A percentile compares a stretch with the other conserved stretches of the same genome.
Evolutionary conservation across 441 rosid genomes (phyloP).

Genomic region (Francoa sonchifolia): DNA sequence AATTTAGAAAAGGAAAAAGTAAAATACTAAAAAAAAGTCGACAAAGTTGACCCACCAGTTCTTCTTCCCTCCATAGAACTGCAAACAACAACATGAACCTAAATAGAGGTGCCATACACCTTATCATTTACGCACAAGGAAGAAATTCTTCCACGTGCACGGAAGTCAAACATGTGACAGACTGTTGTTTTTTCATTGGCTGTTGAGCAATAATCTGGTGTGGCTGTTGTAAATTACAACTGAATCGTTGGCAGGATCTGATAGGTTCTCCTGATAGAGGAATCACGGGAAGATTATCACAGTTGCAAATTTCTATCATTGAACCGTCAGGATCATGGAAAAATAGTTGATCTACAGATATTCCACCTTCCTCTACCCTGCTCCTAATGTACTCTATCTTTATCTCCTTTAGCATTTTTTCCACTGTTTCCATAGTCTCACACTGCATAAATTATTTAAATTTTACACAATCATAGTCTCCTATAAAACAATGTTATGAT

Average conservation of each 20-base stretch:
- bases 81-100: no score
- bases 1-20: no score
- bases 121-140: conserved; percentile 4
- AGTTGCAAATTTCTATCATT: conserved; percentile 39
- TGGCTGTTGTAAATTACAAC: conserved; percentile 14
- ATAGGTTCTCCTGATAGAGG: conserved; percentile 9
- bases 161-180: neutral
- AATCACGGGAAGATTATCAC: conserved; percentile 29
- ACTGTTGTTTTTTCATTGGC: neutral
- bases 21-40: no score
- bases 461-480: no score
- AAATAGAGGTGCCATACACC: no score
- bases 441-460: no score
- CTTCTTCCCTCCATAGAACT: no score
- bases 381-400: conserved; percentile 19
- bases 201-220: conserved; percentile 15
- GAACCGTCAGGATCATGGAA: conserved; percentile 39
- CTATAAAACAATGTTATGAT: no score
- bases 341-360: conserved; percentile 29
- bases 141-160: conserved; percentile 6
- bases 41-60: no score
- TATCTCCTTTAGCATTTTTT: conserved; percentile 26
- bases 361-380: conserved; percentile 27
- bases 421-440: conserved; percentile 24
- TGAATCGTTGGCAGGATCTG: conserved; percentile 10